Evolutionary conservation across 805 yeast genomes (phyloP).

Genomic region (Tetrapisispora fleetii): DNA sequence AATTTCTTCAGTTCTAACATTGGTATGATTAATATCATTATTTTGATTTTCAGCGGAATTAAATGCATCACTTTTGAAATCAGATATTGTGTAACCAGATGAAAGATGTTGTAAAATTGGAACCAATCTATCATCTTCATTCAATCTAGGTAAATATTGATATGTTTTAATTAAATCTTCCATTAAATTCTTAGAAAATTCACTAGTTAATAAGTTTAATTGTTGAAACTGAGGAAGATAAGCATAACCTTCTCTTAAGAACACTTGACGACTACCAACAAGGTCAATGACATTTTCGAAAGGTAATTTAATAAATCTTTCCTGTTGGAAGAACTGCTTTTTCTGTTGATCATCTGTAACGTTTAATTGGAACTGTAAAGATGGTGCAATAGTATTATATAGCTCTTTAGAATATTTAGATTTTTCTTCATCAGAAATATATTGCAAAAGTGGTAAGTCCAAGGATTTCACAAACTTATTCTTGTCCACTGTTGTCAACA

Average conservation of each 20-base stretch:
- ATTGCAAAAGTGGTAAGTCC: slow-evolving; percentile 58
- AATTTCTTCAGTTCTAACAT: slow-evolving; percentile 45
- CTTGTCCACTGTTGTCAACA: slow-evolving; percentile 57
- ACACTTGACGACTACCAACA: slow-evolving; percentile 62
- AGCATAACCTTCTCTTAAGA: slow-evolving; percentile 59
- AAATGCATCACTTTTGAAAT: slow-evolving; percentile 26
- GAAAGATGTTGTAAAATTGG: slow-evolving; percentile 78
- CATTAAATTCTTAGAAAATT: slow-evolving; percentile 47
- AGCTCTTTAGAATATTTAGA: slow-evolving; percentile 38
- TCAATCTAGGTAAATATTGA: slow-evolving; percentile 70
- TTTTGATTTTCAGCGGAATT: slow-evolving; percentile 30
- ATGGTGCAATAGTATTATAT: slow-evolving; percentile 42
- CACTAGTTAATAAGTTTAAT: slow-evolving; percentile 55
- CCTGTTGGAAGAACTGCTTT: slow-evolving; percentile 43
- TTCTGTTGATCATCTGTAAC: slow-evolving; percentile 37
- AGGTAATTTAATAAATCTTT: slow-evolving; percentile 72
- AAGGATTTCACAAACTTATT: slow-evolving; percentile 55
- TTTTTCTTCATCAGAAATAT: slow-evolving; percentile 56
- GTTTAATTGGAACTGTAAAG: slow-evolving; percentile 28
- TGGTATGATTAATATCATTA: slow-evolving; percentile 49
- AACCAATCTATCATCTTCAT: slow-evolving; percentile 82
- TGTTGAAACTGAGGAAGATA: slow-evolving; percentile 81
- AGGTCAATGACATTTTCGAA: slow-evolving; percentile 78
- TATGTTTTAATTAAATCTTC: slow-evolving; percentile 55
- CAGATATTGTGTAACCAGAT: slow-evolving; percentile 54